Evolutionary conservation across 352 stramenopile species (phyloP), one percentile per base, ranked within the genome.

Genomic region (Phytophthora podocarpi): DNA sequence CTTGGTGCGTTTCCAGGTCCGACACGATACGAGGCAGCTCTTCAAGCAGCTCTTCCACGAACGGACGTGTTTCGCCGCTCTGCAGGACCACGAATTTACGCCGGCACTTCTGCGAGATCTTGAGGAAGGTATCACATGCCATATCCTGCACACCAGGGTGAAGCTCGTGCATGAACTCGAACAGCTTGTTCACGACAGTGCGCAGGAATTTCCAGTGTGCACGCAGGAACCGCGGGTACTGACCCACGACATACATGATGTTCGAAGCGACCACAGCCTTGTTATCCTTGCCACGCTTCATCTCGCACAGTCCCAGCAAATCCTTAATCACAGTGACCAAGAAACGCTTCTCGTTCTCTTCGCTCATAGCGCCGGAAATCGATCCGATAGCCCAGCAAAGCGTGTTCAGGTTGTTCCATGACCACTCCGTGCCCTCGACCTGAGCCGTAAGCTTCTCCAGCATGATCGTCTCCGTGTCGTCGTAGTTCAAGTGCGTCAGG

Each of bases 231-330:
- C 98, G 95, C 35, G 98, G 98, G 77, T 99, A 99, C 81, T 99
- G 98, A 3, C 98, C 98, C 21, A 99, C 98, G 20, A 99, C 98
- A 71, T 99, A 99, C 97, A 99, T 99, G 66, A 99, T 99, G 76
- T 99, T 99, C 56, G 91, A 98, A 4, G 98, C 98, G 31, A 99
- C 89, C 6, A 99, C 97, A 15, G 97, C 98, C 77, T 99, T 99
- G 86, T 99, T 99, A 75, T 99, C 98, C 74, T 99, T 99, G 28
- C 97, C 97, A 30, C 93, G 86, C 82, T 99, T 99, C 77, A 98
- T 93, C 72, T 99, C 97, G 50, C 96, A 99, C 35, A 99, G 59
- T 24, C 97, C 95, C 15, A 99, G 73, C 39, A 99, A 73, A 74
- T 99, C 98, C 80, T 99, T 99, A 61, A 99, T 99, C 16, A 99